Base-by-base conservation (phyloP, 345 rosid genomes). In the Populus tremula region DNA sequence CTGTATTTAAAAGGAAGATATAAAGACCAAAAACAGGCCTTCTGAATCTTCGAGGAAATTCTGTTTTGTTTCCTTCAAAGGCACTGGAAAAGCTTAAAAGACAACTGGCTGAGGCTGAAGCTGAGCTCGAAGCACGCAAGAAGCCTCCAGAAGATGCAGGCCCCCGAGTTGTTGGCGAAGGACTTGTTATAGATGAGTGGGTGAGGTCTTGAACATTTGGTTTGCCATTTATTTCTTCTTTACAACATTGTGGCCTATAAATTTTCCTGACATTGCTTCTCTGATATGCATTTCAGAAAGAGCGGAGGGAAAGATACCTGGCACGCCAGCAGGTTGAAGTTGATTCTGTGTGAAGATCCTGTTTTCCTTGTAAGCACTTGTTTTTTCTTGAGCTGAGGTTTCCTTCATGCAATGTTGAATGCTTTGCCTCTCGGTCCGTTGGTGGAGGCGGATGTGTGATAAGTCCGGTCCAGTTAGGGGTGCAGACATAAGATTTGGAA, bases 101-200 rank as follows among this genome's bases (percentile, higher is more conserved):
- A 66, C 85, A 82, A 45, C 68, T 82, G 38, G 82, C 79, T 25
- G 82, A 82, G 50, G 85, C 85, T 45, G 82, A 78, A 75, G 82
- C 82, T 13, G 81, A 82, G 66, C 77, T 82, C 8, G 85, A 82
- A 76, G 69, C 73, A 18, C 72, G 79, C 53, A 82, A 82, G 79
- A 82, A 77, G 69, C 85, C 82, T 69, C 74, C 85, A 38, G 76
- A 78, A 71, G 84, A 74, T 5, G 35, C 76, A 27, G 78, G 73
- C 66, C 73, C 85, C 50, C 71, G 79, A 12, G 73, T 70, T 35
- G 79, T 71, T 13, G 82, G 76, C 6, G 85, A 82, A 78, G 85
- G 82, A 29, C 82, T 78, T 43, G 85, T 82, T 27, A 78, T 82
- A 39, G 85, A 82, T 74, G 85, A 82, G 79, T 82, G 85, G 85